Evolutionary conservation across 208 protist species (phyloP).

Genomic region (Wallacemonas collosoma): DNA sequence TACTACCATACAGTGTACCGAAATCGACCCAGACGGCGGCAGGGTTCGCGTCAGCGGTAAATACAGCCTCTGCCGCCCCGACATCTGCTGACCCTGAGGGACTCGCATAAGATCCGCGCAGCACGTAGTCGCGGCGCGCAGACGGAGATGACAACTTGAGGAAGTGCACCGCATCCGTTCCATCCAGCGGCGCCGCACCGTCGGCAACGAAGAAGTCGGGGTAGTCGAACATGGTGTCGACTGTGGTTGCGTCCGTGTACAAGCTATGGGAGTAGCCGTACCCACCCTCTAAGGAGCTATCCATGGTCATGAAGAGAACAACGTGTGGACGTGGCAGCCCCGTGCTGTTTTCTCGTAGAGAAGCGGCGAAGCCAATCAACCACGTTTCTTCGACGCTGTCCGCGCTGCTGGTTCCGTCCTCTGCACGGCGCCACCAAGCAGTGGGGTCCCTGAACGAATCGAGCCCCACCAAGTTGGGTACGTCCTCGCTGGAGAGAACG

Average conservation of each 20-base stretch:
- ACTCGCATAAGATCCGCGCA: slow-evolving; percentile 23
- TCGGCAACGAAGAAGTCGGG: slow-evolving; percentile 33
- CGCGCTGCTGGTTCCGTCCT: not conserved
- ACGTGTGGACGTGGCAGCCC: slow-evolving; percentile 5
- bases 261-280: slow-evolving; percentile 21
- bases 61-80: not conserved
- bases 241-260: slow-evolving; percentile 11
- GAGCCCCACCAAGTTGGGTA: slow-evolving; percentile 7
- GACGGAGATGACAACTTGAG: slow-evolving; percentile 31
- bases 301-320: slow-evolving; percentile 24
- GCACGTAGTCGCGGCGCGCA: slow-evolving; percentile 20
- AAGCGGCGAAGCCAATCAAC: slow-evolving; percentile 20
- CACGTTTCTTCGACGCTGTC: slow-evolving; percentile 2
- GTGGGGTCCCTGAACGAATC: slow-evolving; percentile 27
- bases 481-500: slow-evolving; percentile 19
- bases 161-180: slow-evolving; percentile 1
- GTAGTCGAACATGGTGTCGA: slow-evolving; percentile 20
- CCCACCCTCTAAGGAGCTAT: slow-evolving; percentile 10
- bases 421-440: slow-evolving; percentile 21
- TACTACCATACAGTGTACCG: slow-evolving; percentile 23
- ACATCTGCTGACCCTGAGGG: not conserved
- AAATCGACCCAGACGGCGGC: slow-evolving; percentile 23
- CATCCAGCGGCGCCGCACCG: not conserved
- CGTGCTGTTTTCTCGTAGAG: not conserved
- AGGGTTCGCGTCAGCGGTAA: not conserved